Percentiles rank a stretch among this genome's conserved stretches.
Evolutionary conservation across 169 alveolate species (phyloP).

Genomic region (Besnoitia besnoiti): DNA sequence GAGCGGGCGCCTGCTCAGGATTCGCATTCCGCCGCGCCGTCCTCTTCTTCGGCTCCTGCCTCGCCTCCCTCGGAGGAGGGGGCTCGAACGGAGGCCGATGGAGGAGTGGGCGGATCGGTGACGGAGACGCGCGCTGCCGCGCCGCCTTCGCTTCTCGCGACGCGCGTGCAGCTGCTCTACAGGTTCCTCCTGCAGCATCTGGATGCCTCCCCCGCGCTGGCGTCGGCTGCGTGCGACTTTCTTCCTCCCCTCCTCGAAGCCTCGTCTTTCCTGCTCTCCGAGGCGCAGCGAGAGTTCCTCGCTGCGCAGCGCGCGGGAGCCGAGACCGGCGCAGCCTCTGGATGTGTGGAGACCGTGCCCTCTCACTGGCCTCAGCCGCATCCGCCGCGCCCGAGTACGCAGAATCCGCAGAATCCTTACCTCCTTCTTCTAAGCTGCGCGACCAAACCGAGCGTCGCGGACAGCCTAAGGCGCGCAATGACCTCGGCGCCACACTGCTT

Average conservation of each 20-base stretch:
- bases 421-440: neutral
- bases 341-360: no score
- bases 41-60: neutral
- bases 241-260: neutral
- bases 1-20: neutral
- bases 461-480: neutral
- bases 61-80: neutral
- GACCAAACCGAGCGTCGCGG: neutral
- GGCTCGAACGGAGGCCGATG: neutral
- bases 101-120: neutral
- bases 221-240: neutral
- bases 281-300: neutral
- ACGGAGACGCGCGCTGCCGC: neutral
- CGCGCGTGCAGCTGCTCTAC: neutral
- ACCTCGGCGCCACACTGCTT: neutral
- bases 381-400: no score
- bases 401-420: no score
- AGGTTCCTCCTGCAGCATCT: neutral
- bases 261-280: neutral
- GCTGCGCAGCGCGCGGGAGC: neutral
- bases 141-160: neutral
- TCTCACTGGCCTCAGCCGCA: no score
- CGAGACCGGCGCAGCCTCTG: neutral
- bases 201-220: neutral
- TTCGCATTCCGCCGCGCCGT: neutral